A percentile compares a stretch with the other conserved stretches of the same genome.
Conservation (phyloP, 2,329 filamentous ascomycete genomes). For the Cordyceps cicadae region DNA sequence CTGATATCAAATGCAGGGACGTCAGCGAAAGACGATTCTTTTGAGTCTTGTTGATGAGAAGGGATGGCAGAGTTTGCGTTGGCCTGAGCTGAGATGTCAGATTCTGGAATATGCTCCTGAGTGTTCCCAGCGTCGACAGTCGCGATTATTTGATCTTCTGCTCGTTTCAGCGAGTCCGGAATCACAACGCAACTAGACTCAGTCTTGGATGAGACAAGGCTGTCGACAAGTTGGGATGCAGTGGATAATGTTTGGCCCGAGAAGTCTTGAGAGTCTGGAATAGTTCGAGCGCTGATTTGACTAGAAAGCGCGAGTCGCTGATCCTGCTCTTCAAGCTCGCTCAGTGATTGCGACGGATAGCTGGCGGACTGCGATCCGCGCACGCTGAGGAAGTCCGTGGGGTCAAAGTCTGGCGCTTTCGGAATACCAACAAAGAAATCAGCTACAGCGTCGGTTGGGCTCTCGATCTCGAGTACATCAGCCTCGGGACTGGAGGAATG, state of each 20-base stretch:
- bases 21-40: not conserved
- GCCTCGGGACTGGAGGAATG: constrained; percentile 18
- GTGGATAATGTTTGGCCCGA: constrained; percentile 20
- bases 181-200: constrained; percentile 2
- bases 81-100: not conserved
- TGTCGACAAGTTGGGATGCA: constrained; percentile 6
- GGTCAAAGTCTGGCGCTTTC: constrained; percentile 25
- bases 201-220: constrained; percentile 3
- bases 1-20: not conserved
- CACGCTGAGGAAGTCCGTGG: constrained; percentile 28
- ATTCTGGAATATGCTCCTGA: not conserved
- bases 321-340: constrained; percentile 29
- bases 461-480: constrained; percentile 15
- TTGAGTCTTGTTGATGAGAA: not conserved
- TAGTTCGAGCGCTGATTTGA: constrained; percentile 28
- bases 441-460: constrained; percentile 8
- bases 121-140: not conserved
- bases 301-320: constrained; percentile 23
- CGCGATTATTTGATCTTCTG: not conserved
- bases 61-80: not conserved
- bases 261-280: constrained; percentile 37
- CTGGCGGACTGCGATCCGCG: constrained; percentile 22
- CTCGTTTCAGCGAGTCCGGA: constrained; percentile 15
- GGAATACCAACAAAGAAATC: constrained; percentile 23
- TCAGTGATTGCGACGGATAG: constrained; percentile 24